A percentile compares a stretch with the other conserved stretches of the same genome.
phyloP scores from a whole-genome alignment of 805 yeast genomes.

The Barnettozyma californica region DNA sequence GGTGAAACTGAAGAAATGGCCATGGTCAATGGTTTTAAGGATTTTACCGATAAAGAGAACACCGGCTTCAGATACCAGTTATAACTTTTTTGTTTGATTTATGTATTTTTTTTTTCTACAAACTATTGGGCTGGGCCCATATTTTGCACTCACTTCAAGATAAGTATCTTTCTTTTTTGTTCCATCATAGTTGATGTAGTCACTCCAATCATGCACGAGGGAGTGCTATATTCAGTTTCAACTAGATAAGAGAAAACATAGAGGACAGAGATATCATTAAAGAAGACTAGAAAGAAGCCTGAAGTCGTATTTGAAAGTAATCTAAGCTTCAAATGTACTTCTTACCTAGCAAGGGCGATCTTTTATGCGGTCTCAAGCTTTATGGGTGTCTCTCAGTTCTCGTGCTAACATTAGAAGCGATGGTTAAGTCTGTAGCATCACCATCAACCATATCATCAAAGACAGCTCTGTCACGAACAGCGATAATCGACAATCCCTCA shows the following conservation, averaged over 20 bases:
- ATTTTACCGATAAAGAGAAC: slow-evolving; percentile 6
- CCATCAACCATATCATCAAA: background rate
- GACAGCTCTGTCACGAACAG: background rate
- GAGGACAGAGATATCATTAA: background rate
- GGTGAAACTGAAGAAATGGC: slow-evolving; percentile 6
- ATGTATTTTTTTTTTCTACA: background rate
- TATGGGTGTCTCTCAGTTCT: background rate
- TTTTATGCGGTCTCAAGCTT: background rate
- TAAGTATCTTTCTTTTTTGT: background rate
- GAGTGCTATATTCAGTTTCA: background rate
- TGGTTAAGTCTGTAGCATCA: background rate
- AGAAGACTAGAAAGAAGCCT: background rate
- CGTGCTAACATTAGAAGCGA: background rate
- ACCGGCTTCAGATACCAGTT: slow-evolving; percentile 7
- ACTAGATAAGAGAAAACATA: background rate
- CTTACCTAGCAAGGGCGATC: background rate
- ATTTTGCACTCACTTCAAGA: background rate
- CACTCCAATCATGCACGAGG: background rate
- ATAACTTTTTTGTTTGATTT: background rate
- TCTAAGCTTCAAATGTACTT: background rate
- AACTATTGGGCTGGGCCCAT: background rate
- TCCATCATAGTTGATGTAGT: background rate
- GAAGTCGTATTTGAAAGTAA: background rate
- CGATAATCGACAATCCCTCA: background rate
- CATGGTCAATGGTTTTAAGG: slow-evolving; percentile 6